Evolutionary conservation across 306 rosid species (phyloP).

Genomic region (Cicer judaicum): DNA sequence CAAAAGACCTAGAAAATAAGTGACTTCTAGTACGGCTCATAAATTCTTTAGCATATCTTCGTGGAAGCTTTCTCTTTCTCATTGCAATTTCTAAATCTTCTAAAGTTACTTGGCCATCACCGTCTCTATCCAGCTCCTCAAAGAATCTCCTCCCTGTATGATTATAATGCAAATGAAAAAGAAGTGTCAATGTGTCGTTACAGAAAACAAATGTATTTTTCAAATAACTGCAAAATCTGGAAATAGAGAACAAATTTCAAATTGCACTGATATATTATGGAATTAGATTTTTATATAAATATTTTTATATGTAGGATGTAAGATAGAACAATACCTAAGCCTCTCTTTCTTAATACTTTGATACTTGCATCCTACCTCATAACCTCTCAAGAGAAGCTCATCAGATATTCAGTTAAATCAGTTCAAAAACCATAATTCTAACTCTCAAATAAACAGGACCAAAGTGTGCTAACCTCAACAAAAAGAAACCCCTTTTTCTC

Average conservation of each 20-base stretch:
- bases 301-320: neutral
- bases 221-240: conserved; percentile 8
- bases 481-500: neutral
- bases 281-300: neutral
- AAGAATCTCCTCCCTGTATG: conserved; percentile 90
- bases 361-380: conserved; percentile 14
- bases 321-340: neutral
- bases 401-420: neutral
- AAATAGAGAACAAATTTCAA: conserved; percentile 1
- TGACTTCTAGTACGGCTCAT: conserved; percentile 94
- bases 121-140: conserved; percentile 97
- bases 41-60: conserved; percentile 92
- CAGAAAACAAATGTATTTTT: conserved; percentile 22
- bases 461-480: neutral
- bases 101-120: conserved; percentile 93
- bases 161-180: conserved; percentile 39
- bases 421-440: neutral
- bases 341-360: conserved; percentile 8
- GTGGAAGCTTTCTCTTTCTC: conserved; percentile 93
- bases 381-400: neutral
- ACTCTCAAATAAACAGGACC: neutral
- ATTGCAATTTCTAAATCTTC: conserved; percentile 95
- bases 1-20: conserved; percentile 91
- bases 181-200: conserved; percentile 21
- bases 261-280: neutral